Percentiles rank a stretch among this genome's conserved stretches.
These are phyloP conservation scores for Cadophora gregata DNA, from an alignment of 2,329 filamentous ascomycete species.

Conservation along the genomic window DNA sequence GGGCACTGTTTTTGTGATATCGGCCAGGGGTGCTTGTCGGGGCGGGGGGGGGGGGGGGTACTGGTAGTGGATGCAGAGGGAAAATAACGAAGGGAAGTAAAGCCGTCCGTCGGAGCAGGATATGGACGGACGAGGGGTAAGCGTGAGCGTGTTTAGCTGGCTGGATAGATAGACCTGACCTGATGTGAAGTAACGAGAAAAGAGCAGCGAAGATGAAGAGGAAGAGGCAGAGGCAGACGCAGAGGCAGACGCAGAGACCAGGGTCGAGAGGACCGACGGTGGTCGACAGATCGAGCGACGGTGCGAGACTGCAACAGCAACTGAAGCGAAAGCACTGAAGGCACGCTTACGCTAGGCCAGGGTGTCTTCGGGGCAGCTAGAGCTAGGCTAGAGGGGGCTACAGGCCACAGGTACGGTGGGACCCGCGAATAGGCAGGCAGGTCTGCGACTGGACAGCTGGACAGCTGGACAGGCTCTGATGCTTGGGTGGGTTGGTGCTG, in stretches of 20 bases:
- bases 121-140: not conserved
- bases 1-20: not conserved
- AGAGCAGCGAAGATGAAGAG: not conserved
- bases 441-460: not conserved
- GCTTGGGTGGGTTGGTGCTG: not conserved
- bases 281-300: slow-evolving; percentile 9
- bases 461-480: not conserved
- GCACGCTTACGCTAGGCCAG: not conserved
- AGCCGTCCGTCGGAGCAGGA: not conserved
- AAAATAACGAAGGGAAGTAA: not conserved
- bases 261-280: not conserved
- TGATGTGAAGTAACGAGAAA: not conserved
- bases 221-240: too few relatives aligned
- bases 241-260: too few relatives aligned
- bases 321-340: not conserved
- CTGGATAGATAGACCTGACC: not conserved
- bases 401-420: slow-evolving; percentile 3
- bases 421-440: not conserved
- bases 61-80: not conserved
- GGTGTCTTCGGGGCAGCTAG: slow-evolving; percentile 13
- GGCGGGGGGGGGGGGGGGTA: not conserved
- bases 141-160: not conserved
- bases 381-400: slow-evolving; percentile 4
- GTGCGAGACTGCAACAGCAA: not conserved
- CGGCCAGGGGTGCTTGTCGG: slow-evolving; percentile 8